A percentile compares a stretch with the other conserved stretches of the same genome.
phyloP scores from a whole-genome alignment of 805 yeast genomes.

The Tetrapisispora nanseiensis region DNA sequence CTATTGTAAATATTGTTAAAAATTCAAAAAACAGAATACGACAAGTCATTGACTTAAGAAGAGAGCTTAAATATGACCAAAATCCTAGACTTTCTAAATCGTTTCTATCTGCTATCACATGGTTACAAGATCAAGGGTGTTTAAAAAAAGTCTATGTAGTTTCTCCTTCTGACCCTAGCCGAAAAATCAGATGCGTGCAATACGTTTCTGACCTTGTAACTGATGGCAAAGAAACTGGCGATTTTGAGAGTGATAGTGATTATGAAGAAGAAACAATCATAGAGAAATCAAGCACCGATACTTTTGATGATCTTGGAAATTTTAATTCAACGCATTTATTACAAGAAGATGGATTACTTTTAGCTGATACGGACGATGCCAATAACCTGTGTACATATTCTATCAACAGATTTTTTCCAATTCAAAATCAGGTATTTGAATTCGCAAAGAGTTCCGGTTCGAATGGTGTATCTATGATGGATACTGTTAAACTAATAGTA shows the following conservation, averaged over 20 bases:
- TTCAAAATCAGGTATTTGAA: constrained; percentile 54
- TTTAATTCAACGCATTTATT: constrained; percentile 22
- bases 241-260: constrained; percentile 20
- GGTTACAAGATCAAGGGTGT: constrained; percentile 36
- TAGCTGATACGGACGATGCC: constrained; percentile 12
- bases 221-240: constrained; percentile 18
- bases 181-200: constrained; percentile 39
- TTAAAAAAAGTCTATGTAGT: constrained; percentile 45
- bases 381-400: constrained; percentile 9
- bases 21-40: constrained; percentile 52
- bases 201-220: constrained; percentile 34
- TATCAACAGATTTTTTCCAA: constrained; percentile 49
- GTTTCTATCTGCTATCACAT: constrained; percentile 39
- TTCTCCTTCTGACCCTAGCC: constrained; percentile 36
- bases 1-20: constrained; percentile 41
- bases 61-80: constrained; percentile 44
- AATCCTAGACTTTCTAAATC: constrained; percentile 35
- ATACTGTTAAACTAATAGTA: constrained; percentile 37
- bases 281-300: constrained; percentile 24
- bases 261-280: constrained; percentile 25
- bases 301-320: constrained; percentile 18
- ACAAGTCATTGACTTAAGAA: constrained; percentile 49
- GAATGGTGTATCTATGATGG: constrained; percentile 53
- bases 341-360: constrained; percentile 19
- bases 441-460: constrained; percentile 33